These are phyloP conservation scores for Quambalaria eucalypti DNA, from an alignment of 1,284 basidiomycete genomes.

Conservation along the genomic window DNA sequence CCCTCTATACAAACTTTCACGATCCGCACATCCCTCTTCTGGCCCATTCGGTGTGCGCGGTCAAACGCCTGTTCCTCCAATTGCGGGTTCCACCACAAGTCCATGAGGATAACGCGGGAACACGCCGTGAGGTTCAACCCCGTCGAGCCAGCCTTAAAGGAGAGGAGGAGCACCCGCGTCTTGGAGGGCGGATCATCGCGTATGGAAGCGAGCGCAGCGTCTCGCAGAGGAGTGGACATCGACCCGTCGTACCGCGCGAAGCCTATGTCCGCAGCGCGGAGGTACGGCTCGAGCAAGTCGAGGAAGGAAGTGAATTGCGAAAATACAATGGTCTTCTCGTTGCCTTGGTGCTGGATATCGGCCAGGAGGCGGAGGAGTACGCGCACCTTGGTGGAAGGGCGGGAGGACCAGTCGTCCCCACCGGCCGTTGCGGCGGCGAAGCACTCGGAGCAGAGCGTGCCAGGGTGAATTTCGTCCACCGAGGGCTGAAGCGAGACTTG, in stretches of 20 bases:
- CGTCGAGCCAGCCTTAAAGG: constrained; percentile 64
- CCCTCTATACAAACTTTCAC: constrained; percentile 70
- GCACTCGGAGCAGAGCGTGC: constrained; percentile 30
- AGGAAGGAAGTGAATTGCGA: constrained; percentile 77
- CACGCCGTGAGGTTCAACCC: constrained; percentile 79
- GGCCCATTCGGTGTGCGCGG: constrained; percentile 54
- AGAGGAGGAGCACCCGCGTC: constrained; percentile 75
- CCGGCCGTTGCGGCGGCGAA: constrained; percentile 13
- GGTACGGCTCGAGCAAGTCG: constrained; percentile 73
- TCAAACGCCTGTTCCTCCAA: constrained; percentile 82
- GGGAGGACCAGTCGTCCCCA: constrained; percentile 54
- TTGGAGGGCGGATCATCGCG: too few relatives aligned
- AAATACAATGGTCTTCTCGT: constrained; percentile 74
- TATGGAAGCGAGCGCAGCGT: constrained; percentile 66
- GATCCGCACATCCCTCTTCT: constrained; percentile 49
- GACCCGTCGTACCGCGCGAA: constrained; percentile 83
- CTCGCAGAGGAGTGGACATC: constrained; percentile 68
- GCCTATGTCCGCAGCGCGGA: constrained; percentile 58
- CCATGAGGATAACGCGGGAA: constrained; percentile 78
- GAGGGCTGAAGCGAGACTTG: not conserved
- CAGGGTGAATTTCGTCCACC: not conserved
- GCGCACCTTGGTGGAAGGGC: constrained; percentile 64
- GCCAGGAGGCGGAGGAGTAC: constrained; percentile 67
- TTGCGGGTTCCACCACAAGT: constrained; percentile 66
- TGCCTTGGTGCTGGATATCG: constrained; percentile 46